Evolutionary conservation across 2,329 filamentous ascomycete species (phyloP), one percentile per base, ranked within the genome.

Genomic region (Myriosclerotinia duriaeana): DNA sequence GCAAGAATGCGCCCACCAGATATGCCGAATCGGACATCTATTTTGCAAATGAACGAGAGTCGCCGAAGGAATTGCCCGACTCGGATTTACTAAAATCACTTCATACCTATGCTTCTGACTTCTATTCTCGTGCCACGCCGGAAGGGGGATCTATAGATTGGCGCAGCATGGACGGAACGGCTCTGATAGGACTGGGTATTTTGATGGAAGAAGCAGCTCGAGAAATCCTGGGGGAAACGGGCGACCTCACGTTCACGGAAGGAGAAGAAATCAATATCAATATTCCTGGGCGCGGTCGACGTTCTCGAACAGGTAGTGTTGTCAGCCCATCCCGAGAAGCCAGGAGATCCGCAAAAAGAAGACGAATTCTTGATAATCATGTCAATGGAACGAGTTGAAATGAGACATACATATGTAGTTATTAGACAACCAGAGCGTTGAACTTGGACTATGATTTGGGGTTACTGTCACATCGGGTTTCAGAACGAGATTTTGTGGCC

Each of bases 111-210:
- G 76, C 86, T 1, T 87, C 89, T 64, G 83, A 85, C 66, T 90
- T 87, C 75, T 93, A 92, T 77, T 80, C 80, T 50, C 70, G 71
- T 22, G 68, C 71, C 52, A 71, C 70, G 30, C 38, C 58, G 50
- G 71, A 73, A 61, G 66, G 70, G 7, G 78, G 74, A 22, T 66
- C 69, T n/a, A 75, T 72, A 36, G 78, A 80, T 60, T 83, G 78
- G 74, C 78, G 82, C 70, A 90, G 86, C 76, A 86, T 94, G 84
- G 89, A 94, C 74, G 91, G 92, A 79, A 92, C 89, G 17, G 90
- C 90, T 5, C 80, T 94, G 67, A 79, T 94, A 64, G 89, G 90
- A 0, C 81, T 94, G 73, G 90, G 90, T 1, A 86, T 94, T 59
- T 77, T 94, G 66, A 79, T 93, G 53, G 90, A 94, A 77, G 91